Base-by-base conservation (phyloP, 176 grass and related monocot genomes). In the Aegilops longissima region DNA sequence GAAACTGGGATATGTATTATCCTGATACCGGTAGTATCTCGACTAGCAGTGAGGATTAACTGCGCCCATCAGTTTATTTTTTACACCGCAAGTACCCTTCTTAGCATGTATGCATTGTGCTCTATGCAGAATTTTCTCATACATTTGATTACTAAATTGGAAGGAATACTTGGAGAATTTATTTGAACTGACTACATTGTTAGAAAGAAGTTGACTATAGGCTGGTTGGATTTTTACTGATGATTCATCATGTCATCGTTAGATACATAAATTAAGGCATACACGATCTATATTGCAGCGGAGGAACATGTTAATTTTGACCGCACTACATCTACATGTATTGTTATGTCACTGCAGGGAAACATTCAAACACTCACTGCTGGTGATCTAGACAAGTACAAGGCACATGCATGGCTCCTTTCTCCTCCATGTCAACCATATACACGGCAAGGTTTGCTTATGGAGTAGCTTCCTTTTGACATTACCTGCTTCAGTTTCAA, bases 361-460 rank as follows among this genome's bases (percentile, higher is more conserved):
- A 98, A 95, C 82, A 96, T 98, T 66, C 93, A 98, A 82, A 92
- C 88, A 39, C 89, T 98, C 56, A 89, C 88, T 61, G 90, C 93
- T 88, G 77, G 82, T 33, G 88, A 94, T 34, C 52, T 98, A 76
- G 96, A 98, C 84, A 98, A 92, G 82, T 98, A 96, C 72, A 86
- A 68, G 87, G 92, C 96, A 80, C 92, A 96, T 30, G 86, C 88
- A 74, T 98, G 96, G 93, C 90, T 98, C 88, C 86, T 98, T 77
- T 98, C 96, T 88, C 96, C 96, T 92, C 93, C 96, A 80, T 98
- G 96, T 75, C 96, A 98, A 85, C 96, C 96, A 64, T 98, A 98
- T 88, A 98, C 96, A 70, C 88, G 96, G 18, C 96, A 98, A 94
- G 96, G 96, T 95, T 73, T 87, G 31, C 61, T 49, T 84, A 49